Evolutionary conservation across 108 stramenopile genomes (phyloP).

Genomic region (Ochromonas danica): DNA sequence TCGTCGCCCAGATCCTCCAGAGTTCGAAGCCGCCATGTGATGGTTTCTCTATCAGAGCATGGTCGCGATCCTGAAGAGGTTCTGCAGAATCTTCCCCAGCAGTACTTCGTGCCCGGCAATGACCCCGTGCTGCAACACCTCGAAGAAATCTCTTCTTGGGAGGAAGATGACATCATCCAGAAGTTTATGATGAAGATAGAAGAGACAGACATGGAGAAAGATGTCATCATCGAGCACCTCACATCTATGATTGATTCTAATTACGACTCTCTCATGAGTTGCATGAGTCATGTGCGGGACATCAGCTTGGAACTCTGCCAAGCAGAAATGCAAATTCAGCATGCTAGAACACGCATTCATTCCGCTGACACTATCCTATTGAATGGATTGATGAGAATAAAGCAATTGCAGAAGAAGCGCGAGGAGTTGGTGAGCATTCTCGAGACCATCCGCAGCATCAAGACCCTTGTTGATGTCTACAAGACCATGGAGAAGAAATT

Average conservation of each 20-base stretch:
- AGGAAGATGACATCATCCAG: background rate
- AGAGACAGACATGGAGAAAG: constrained; percentile 43
- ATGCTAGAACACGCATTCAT: constrained; percentile 36
- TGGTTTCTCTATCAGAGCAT: no score
- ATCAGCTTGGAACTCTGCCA: constrained; percentile 38
- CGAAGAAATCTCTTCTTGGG: constrained; percentile 25
- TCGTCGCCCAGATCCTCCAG: no score
- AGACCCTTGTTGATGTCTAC: constrained; percentile 21
- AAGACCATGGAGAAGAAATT: constrained; percentile 30
- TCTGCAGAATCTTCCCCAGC: background rate
- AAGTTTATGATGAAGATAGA: constrained; percentile 32
- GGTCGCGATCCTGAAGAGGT: constrained; percentile 22
- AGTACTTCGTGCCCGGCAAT: background rate
- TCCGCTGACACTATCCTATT: constrained; percentile 1
- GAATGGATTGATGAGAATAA: constrained; percentile 7
- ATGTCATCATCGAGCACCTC: constrained; percentile 43
- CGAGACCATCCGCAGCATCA: background rate
- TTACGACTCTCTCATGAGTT: constrained; percentile 46
- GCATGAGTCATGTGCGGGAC: constrained; percentile 43
- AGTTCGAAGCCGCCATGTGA: no score
- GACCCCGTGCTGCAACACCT: background rate
- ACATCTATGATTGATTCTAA: constrained; percentile 46
- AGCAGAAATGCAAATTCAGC: constrained; percentile 39
- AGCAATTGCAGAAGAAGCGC: background rate
- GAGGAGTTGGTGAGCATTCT: constrained; percentile 24